Conservation (phyloP, 1,139 yeast genomes). For the Casaregolazyma lundiana region DNA sequence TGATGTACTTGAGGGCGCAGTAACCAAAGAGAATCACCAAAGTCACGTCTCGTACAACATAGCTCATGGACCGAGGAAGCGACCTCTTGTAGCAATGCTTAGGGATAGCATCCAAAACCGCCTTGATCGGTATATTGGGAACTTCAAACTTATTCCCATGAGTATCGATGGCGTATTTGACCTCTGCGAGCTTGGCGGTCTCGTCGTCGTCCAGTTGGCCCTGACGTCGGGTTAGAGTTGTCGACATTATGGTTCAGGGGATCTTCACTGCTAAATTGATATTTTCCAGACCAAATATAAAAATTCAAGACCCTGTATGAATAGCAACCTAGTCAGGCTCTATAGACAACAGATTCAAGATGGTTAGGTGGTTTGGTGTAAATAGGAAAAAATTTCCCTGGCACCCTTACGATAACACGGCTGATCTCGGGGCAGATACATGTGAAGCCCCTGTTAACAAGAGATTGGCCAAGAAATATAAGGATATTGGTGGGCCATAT, state of each 20-base stretch:
- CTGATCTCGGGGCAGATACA: too few relatives aligned
- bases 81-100: slow-evolving; percentile 70
- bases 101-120: slow-evolving; percentile 68
- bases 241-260: slow-evolving; percentile 2
- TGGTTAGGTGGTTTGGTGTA: too few relatives aligned
- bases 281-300: too few relatives aligned
- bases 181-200: slow-evolving; percentile 15
- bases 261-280: not conserved
- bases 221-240: slow-evolving; percentile 27
- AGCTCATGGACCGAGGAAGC: slow-evolving; percentile 50
- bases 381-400: too few relatives aligned
- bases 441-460: too few relatives aligned
- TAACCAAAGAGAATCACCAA: slow-evolving; percentile 49
- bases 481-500: too few relatives aligned
- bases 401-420: too few relatives aligned
- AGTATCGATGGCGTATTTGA: slow-evolving; percentile 41
- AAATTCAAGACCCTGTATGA: too few relatives aligned
- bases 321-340: too few relatives aligned
- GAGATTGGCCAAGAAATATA: too few relatives aligned
- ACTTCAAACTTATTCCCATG: slow-evolving; percentile 63
- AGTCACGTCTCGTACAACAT: slow-evolving; percentile 60
- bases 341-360: too few relatives aligned
- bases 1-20: slow-evolving; percentile 52
- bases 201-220: slow-evolving; percentile 17
- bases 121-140: slow-evolving; percentile 72